These are phyloP conservation scores for Penicillium herquei DNA, from an alignment of 495 filamentous ascomycete species.

Conservation along the genomic window DNA sequence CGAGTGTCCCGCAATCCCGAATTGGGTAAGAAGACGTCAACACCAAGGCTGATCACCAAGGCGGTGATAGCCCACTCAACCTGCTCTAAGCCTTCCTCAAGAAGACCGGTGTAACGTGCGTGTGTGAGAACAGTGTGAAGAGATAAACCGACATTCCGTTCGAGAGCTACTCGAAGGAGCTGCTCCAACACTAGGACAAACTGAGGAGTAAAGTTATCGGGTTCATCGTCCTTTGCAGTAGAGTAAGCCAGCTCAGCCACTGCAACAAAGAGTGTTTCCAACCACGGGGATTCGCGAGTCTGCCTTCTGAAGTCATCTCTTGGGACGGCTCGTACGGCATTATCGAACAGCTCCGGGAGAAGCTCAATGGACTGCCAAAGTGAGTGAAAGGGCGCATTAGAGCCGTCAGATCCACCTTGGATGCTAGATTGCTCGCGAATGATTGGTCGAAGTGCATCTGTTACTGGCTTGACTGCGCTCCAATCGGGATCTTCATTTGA, in stretches of 20 bases:
- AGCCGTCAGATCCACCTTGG: constrained; percentile 5
- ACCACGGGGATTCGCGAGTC: constrained; percentile 60
- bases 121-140: constrained; percentile 46
- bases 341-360: constrained; percentile 31
- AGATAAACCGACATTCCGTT: constrained; percentile 40
- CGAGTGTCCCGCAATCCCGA: constrained; percentile 41
- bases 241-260: constrained; percentile 48
- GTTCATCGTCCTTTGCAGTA: constrained; percentile 35
- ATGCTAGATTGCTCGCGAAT: constrained; percentile 26
- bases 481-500: constrained; percentile 44
- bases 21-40: constrained; percentile 66
- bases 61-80: constrained; percentile 63
- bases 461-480: constrained; percentile 44
- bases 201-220: constrained; percentile 24
- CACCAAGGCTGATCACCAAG: constrained; percentile 61
- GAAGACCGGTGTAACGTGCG: constrained; percentile 43
- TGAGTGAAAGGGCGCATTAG: constrained; percentile 13
- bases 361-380: constrained; percentile 32
- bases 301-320: constrained; percentile 53
- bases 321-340: constrained; percentile 55
- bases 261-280: constrained; percentile 62
- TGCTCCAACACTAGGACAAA: constrained; percentile 40
- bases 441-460: constrained; percentile 40
- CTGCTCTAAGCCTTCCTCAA: constrained; percentile 33
- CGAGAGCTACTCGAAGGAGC: constrained; percentile 44